A percentile compares a stretch with the other conserved stretches of the same genome.
These are phyloP conservation scores for Megacollybia marginata DNA, from an alignment of 768 basidiomycete genomes.

Conservation along the genomic window DNA sequence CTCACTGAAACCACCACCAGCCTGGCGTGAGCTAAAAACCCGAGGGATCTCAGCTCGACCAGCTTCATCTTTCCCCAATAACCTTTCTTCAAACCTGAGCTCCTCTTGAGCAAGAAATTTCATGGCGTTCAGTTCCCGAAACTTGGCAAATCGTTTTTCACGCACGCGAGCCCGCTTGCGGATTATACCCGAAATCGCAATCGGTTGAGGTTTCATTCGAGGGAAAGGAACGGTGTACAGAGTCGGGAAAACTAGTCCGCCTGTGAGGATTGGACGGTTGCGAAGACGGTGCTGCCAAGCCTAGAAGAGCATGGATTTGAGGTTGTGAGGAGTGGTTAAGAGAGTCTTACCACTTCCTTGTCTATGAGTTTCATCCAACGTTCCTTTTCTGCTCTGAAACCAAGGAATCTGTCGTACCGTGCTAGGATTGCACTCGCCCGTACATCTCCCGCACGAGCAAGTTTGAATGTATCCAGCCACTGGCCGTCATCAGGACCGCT, in stretches of 20 bases:
- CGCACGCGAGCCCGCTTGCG: slow-evolving; percentile 28
- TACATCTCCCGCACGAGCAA: slow-evolving; percentile 46
- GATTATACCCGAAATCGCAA: slow-evolving; percentile 66
- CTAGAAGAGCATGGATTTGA: slow-evolving; percentile 24
- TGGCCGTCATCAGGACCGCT: slow-evolving; percentile 13
- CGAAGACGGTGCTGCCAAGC: slow-evolving; percentile 47
- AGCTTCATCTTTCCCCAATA: neutral
- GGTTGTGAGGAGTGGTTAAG: neutral
- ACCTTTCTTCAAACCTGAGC: slow-evolving; percentile 23
- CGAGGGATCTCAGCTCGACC: too few species aligned
- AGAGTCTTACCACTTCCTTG: slow-evolving; percentile 43
- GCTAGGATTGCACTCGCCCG: slow-evolving; percentile 36
- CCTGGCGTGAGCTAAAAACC: too few species aligned
- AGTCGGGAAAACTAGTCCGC: slow-evolving; percentile 59
- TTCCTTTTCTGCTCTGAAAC: slow-evolving; percentile 38
- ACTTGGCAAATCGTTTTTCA: slow-evolving; percentile 34
- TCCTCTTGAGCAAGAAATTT: slow-evolving; percentile 27
- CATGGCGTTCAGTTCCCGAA: slow-evolving; percentile 21
- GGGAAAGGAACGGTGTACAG: slow-evolving; percentile 66
- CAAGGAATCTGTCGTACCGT: slow-evolving; percentile 56
- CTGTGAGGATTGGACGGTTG: slow-evolving; percentile 64
- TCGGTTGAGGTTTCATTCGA: slow-evolving; percentile 73
- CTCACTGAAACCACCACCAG: too few species aligned
- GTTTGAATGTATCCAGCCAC: slow-evolving; percentile 55
- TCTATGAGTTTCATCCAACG: slow-evolving; percentile 37